Base-by-base conservation (phyloP, 345 rosid species). In the Ceriops zippeliana region DNA sequence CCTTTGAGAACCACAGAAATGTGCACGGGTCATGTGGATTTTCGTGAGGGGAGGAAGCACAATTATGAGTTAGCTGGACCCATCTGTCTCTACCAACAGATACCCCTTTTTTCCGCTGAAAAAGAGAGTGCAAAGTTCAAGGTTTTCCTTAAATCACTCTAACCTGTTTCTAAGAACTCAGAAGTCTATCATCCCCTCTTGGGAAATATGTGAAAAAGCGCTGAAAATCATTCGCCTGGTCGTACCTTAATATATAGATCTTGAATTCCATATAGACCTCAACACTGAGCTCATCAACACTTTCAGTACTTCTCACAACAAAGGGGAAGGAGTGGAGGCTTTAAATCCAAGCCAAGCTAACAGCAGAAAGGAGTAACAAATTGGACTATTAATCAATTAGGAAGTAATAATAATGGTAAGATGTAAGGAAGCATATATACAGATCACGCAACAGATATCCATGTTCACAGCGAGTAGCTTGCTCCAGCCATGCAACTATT, bases 41-140 rank as follows among this genome's bases (percentile, higher is more conserved):
- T 62, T 73, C 73, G 52, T 26, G 27, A 20, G 0, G 47, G 34
- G 67, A 63, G 52, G 65, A 31, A 70, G 54, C 73, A 73, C 68
- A 64, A 71, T 80, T 28, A 74, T 74, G 59, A 66, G 26, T 71
- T 68, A 17, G 42, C 42, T 56, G 72, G 79, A 75, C 72, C 76
- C 76, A 60, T 67, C 26, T 51, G 5, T 9, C 61, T 77, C 56
- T 47, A 37, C 49, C 34, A 34, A 26, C 38, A 42, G 1, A 42
- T 27, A 26, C 22, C 38, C 26, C 13, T 68, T 58, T 38, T 16
- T 20, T 21, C 49, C 49, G 5, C 17, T 3, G 16, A 64, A 64
- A 47, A 28, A 30, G 4, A 10, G 30, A 24, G 30, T 9, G 30
- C 59, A 54, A 8, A 24, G 28, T 11, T 37, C 47, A 42, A 42